These are phyloP conservation scores for Stagonosporopsis tanaceti DNA, from an alignment of 2,329 filamentous ascomycete species.

Conservation along the genomic window DNA sequence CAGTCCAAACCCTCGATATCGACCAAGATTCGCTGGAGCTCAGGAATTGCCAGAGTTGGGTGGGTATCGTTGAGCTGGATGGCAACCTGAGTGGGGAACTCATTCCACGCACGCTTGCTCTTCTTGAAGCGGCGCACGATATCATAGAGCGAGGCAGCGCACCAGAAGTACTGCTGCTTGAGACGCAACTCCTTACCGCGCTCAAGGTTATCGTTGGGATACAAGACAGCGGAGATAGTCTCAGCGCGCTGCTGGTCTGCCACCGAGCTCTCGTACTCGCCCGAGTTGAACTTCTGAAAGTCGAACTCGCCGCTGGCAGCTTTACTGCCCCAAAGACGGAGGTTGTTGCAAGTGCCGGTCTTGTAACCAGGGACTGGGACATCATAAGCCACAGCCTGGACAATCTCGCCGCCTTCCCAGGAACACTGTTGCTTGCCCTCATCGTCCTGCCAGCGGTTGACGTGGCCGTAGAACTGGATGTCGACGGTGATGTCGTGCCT, in stretches of 20 bases:
- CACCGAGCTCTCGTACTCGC: constrained; percentile 97
- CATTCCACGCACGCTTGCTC: constrained; percentile 85
- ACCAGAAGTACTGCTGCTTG: constrained; percentile 99
- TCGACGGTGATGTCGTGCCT: constrained; percentile 94
- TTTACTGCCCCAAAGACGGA: constrained; percentile 97
- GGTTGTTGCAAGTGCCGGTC: constrained; percentile 92
- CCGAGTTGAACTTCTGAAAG: constrained; percentile 99
- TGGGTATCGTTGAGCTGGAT: constrained; percentile 99
- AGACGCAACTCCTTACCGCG: constrained; percentile 94
- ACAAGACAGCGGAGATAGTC: constrained; percentile 96
- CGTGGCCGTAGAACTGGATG: constrained; percentile 93
- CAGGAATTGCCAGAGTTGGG: constrained; percentile 93
- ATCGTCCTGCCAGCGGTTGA: constrained; percentile 74
- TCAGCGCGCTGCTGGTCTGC: constrained; percentile 99
- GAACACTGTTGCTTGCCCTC: constrained; percentile 76
- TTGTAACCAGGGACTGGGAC: constrained; percentile 89
- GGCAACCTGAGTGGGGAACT: constrained; percentile 93
- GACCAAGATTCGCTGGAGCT: constrained; percentile 89
- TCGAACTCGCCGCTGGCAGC: constrained; percentile 97
- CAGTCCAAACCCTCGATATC: constrained; percentile 91
- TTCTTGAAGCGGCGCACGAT: constrained; percentile 99
- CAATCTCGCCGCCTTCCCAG: constrained; percentile 94
- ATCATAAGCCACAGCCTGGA: constrained; percentile 92
- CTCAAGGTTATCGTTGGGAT: constrained; percentile 97
- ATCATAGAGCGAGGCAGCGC: constrained; percentile 92